Evolutionary conservation across 108 stramenopile genomes (phyloP).

Genomic region (Phaeodactylum tricornutum): DNA sequence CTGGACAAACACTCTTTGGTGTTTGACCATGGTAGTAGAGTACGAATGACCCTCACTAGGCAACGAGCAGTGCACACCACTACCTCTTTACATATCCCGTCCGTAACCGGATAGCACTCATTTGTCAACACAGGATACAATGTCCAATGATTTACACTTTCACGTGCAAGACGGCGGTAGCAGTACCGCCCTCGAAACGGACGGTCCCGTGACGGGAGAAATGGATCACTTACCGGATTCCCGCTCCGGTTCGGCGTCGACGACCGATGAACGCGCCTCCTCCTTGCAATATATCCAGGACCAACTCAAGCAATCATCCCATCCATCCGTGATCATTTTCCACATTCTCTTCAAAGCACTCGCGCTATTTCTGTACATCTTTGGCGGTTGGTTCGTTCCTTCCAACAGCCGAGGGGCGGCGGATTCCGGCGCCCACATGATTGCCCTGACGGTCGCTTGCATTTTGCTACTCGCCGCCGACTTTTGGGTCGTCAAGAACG

Average conservation of each 20-base stretch:
- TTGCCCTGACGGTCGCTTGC: conserved; percentile 84
- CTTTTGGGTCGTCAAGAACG: conserved; percentile 95
- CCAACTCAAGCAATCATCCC: conserved; percentile 36
- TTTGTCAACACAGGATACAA: too few relatives aligned
- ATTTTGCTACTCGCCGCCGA: conserved; percentile 90
- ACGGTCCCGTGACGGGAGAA: neutral
- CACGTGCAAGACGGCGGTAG: neutral
- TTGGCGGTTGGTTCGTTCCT: conserved; percentile 54
- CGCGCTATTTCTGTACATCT: conserved; percentile 80
- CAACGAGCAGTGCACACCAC: too few relatives aligned
- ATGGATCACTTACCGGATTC: neutral
- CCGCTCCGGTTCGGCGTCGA: too few relatives aligned
- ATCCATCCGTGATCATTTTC: conserved; percentile 84
- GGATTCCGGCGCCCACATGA: conserved; percentile 45
- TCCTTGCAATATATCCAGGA: conserved; percentile 6
- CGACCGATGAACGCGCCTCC: neutral
- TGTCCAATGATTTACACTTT: neutral
- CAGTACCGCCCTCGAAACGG: neutral
- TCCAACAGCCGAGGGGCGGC: conserved; percentile 1
- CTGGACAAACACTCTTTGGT: too few relatives aligned
- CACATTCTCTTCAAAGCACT: conserved; percentile 86
- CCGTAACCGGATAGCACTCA: too few relatives aligned
- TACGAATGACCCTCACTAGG: too few relatives aligned
- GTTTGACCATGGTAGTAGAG: too few relatives aligned
- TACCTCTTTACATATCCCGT: too few relatives aligned